Evolutionary conservation across 2,329 filamentous ascomycete genomes (phyloP).

Genomic region (Paecilomyces dactylethromorphus): DNA sequence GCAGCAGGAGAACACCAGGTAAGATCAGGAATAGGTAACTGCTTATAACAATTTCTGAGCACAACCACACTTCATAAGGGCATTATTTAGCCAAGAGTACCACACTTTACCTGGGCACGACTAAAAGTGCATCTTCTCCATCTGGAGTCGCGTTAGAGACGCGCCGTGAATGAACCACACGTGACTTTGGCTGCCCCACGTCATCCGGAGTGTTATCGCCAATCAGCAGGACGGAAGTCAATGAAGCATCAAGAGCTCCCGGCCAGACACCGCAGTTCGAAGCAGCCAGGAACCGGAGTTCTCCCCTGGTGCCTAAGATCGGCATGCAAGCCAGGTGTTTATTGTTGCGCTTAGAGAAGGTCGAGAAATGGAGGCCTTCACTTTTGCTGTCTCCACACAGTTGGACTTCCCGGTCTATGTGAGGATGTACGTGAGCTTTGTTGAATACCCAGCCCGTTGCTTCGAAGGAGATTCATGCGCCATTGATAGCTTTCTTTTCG

Average conservation of each 20-base stretch:
- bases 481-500: not conserved
- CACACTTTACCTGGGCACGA: not conserved
- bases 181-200: not conserved
- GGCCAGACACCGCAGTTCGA: not conserved
- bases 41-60: not conserved
- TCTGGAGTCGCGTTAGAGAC: not conserved
- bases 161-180: not conserved
- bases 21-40: not conserved
- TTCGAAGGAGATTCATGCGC: not conserved
- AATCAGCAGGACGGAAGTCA: not conserved
- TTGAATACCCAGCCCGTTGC: not conserved
- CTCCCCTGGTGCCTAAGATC: not conserved
- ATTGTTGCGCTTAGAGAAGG: constrained; percentile 8
- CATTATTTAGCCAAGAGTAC: not conserved
- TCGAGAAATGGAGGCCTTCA: constrained; percentile 79
- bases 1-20: not conserved
- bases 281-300: not conserved
- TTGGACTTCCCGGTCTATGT: constrained; percentile 65
- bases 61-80: not conserved
- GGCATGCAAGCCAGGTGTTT: not conserved
- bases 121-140: not conserved
- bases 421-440: constrained; percentile 49
- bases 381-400: constrained; percentile 84
- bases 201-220: not conserved
- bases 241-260: not conserved